Percentiles rank a stretch among this genome's conserved stretches.
Evolutionary conservation across 192 early-diverging fungal genomes (phyloP).

Genomic region (Coemansia aciculifera): DNA sequence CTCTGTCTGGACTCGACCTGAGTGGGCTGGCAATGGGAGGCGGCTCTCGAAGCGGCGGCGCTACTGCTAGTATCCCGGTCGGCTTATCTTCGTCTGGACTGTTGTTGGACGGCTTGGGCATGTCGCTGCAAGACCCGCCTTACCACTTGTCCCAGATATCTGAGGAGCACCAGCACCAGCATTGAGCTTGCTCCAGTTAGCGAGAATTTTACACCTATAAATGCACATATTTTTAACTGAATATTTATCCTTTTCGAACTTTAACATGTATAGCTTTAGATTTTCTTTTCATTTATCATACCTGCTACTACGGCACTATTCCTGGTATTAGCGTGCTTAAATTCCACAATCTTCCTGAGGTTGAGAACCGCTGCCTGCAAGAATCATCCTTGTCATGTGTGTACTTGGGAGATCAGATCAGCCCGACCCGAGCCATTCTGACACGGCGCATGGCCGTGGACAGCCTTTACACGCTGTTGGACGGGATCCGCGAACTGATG

Average conservation of each 20-base stretch:
- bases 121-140: constrained; percentile 1
- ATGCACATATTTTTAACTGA: background rate
- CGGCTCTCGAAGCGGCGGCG: constrained; percentile 5
- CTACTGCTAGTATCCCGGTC: background rate
- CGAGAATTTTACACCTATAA: background rate
- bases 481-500: constrained; percentile 76
- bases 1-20: constrained; percentile 12
- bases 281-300: no score
- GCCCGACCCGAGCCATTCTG: constrained; percentile 83
- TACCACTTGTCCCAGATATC: background rate
- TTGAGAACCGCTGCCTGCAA: no score
- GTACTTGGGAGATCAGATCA: constrained; percentile 28
- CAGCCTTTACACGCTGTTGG: constrained; percentile 94
- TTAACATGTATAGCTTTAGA: no score
- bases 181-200: background rate
- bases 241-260: no score
- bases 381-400: no score
- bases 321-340: no score
- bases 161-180: background rate
- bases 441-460: constrained; percentile 79
- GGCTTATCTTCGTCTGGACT: background rate
- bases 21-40: constrained; percentile 12
- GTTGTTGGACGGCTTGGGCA: constrained; percentile 4
- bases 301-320: no score
- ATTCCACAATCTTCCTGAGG: no score